Conservation (phyloP, 306 rosid genomes). For the Cicer pinnatifidum region DNA sequence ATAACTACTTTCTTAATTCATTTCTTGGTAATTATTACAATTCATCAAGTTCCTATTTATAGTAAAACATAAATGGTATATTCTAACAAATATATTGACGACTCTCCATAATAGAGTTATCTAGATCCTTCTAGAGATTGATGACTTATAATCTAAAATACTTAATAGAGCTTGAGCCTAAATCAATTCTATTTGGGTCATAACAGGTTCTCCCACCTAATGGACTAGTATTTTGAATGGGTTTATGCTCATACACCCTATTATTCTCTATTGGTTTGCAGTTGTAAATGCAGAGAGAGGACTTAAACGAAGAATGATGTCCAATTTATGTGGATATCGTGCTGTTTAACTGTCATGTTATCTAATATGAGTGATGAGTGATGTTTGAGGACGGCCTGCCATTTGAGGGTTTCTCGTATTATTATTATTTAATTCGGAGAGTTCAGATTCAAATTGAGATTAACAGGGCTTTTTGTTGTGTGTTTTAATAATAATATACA, state of each 20-base stretch:
- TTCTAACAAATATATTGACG: no score
- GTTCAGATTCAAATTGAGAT: slow-evolving; percentile 13
- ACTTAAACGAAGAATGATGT: background rate
- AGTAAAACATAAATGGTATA: no score
- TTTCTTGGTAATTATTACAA: no score
- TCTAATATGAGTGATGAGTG: slow-evolving; percentile 29
- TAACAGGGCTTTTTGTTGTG: slow-evolving; percentile 23
- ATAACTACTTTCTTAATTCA: no score
- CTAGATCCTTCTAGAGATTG: no score
- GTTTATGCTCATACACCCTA: background rate
- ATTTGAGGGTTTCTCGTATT: background rate
- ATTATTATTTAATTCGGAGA: background rate
- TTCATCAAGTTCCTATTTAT: no score
- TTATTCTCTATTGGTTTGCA: background rate
- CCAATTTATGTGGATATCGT: background rate
- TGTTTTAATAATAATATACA: slow-evolving; percentile 47
- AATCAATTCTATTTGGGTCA: no score
- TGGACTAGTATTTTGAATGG: background rate
- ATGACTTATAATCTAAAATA: no score
- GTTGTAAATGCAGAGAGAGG: background rate
- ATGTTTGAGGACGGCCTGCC: background rate
- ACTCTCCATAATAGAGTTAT: no score
- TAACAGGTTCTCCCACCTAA: background rate
- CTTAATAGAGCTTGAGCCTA: no score
- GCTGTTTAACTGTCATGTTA: background rate